Percentiles rank a stretch among this genome's conserved stretches.
Evolutionary conservation across 2,329 filamentous ascomycete genomes (phyloP).

Genomic region (Keithomyces neogunnii): DNA sequence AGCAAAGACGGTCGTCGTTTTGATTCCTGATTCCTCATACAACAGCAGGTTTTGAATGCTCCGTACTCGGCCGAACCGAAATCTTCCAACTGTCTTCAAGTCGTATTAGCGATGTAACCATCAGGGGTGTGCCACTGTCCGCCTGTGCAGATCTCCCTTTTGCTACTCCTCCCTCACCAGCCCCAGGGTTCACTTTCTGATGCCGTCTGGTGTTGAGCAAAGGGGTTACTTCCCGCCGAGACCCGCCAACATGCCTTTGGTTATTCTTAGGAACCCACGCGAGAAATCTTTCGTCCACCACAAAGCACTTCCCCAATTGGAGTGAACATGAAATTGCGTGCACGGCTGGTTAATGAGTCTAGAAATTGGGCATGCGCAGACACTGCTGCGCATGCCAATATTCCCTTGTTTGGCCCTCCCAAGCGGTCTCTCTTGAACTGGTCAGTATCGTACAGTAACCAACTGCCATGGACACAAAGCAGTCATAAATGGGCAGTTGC

Average conservation of each 20-base stretch:
- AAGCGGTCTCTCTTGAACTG: no score
- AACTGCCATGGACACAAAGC: no score
- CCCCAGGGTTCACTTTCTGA: conserved; percentile 6
- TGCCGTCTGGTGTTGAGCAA: conserved; percentile 6
- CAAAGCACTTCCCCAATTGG: no score
- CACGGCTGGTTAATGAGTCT: no score
- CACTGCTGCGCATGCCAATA: no score
- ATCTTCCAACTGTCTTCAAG: conserved; percentile 7
- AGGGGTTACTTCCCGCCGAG: conserved; percentile 16
- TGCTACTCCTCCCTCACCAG: conserved; percentile 3
- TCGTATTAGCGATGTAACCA: conserved; percentile 17
- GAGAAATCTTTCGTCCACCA: neutral
- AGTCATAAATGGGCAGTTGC: neutral
- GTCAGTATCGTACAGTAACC: no score
- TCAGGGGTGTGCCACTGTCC: conserved; percentile 10
- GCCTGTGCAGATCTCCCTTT: conserved; percentile 12
- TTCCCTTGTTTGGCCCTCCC: no score
- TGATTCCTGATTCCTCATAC: neutral
- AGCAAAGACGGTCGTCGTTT: no score
- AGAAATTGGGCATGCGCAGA: no score
- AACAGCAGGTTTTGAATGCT: neutral
- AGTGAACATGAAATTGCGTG: no score
- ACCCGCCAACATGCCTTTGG: conserved; percentile 9
- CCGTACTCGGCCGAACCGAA: conserved; percentile 10
- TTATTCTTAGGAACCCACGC: conserved; percentile 8